Base-by-base conservation (phyloP, 73 alveolate species). In the Effrenium voratum region DNA sequence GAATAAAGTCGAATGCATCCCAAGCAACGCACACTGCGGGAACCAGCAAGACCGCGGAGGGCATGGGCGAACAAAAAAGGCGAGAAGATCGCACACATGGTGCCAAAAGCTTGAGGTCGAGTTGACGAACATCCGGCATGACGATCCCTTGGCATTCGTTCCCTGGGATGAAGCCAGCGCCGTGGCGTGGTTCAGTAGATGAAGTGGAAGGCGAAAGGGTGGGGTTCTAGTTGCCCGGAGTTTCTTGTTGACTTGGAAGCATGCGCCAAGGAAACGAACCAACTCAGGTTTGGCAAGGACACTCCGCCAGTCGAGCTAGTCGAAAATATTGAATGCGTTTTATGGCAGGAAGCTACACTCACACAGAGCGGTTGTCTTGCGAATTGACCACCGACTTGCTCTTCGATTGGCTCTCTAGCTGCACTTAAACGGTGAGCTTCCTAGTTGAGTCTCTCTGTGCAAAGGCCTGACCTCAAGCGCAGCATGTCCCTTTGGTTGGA, bases 361-460 rank as follows among this genome's bases (percentile, higher is more conserved):
- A 85, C 47, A 73, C 26, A 45, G 55, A 85, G 30, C 40, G 32
- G 46, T 63, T 85, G 30, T 85, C 94, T 13, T 85, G 94, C 50
- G 13, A 36, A 4, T 4, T 15, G 16, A 52, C 79, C 81, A n/a
- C 70, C 38, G 94, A 85, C 73, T 45, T 26, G 50, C 94, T 85
- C 45, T 85, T 85, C 60, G 81, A 85, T 12, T 85, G 94, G 93
- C 77, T 26, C 87, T 38, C 30, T 60, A 38, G 75, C n/a, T n/a
- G n/a, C n/a, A n/a, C n/a, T n/a, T n/a, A n/a, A n/a, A n/a, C n/a
- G n/a, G n/a, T n/a, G n/a, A n/a, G n/a, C n/a, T n/a, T n/a, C n/a
- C n/a, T n/a, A n/a, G n/a, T n/a, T n/a, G n/a, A n/a, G n/a, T n/a
- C n/a, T n/a, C n/a, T n/a, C n/a, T n/a, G n/a, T n/a, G n/a, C n/a